Evolutionary conservation across 208 protist genomes (phyloP).

Genomic region (Kentomonas sorsogonicus): DNA sequence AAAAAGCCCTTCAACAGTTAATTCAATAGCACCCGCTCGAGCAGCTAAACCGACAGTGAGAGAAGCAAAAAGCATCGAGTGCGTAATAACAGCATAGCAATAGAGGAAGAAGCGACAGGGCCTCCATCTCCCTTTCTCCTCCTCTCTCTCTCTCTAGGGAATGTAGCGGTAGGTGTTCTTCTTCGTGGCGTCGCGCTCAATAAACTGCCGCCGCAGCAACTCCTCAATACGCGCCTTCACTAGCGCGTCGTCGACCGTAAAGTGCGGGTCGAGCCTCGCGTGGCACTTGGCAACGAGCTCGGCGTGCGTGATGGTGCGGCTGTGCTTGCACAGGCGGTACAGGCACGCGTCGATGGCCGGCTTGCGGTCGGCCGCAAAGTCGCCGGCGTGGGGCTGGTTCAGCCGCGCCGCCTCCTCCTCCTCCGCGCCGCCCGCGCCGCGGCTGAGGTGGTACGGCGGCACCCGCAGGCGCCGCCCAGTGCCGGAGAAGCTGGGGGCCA

Average conservation of each 20-base stretch:
- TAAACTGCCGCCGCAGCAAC: slow-evolving; percentile 71
- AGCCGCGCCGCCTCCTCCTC: slow-evolving; percentile 56
- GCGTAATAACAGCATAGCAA: too few relatives aligned
- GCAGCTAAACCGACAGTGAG: not conserved
- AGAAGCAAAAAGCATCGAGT: too few relatives aligned
- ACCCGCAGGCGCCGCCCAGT: not conserved
- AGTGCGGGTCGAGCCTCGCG: slow-evolving; percentile 51
- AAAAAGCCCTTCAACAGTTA: too few relatives aligned
- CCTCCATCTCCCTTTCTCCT: too few relatives aligned
- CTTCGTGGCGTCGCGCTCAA: slow-evolving; percentile 61
- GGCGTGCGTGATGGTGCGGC: slow-evolving; percentile 53
- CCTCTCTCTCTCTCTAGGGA: not conserved
- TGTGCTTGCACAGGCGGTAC: slow-evolving; percentile 84
- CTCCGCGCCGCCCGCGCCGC: slow-evolving; percentile 31
- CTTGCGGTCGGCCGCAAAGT: too few relatives aligned
- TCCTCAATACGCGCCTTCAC: slow-evolving; percentile 88
- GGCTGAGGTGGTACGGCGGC: slow-evolving; percentile 15
- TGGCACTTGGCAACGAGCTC: slow-evolving; percentile 71
- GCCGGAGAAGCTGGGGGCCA: too few relatives aligned
- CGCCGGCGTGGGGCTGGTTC: too few relatives aligned
- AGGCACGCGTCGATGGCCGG: slow-evolving; percentile 77
- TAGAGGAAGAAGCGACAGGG: not conserved
- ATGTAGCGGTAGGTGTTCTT: slow-evolving; percentile 10
- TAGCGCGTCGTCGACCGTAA: slow-evolving; percentile 60
- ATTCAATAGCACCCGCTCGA: not conserved